Conservation (phyloP, 2,329 filamentous ascomycete genomes). For the Aspergillus amoenus region DNA sequence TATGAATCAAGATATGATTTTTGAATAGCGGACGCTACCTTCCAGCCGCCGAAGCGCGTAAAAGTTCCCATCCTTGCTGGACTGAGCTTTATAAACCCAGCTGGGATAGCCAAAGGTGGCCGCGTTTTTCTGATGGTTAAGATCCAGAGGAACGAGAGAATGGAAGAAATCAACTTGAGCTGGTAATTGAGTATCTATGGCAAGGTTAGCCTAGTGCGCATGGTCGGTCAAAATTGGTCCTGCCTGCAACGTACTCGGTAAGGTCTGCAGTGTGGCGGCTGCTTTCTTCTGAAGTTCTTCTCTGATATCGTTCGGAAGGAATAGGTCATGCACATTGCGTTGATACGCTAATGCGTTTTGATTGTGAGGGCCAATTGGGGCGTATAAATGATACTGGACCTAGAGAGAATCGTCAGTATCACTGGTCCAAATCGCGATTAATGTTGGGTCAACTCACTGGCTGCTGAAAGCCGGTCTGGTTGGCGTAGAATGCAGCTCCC, state of each 20-base stretch:
- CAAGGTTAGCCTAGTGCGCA: neutral
- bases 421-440: too few species aligned
- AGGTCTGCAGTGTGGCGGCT: constrained; percentile 79
- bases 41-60: constrained; percentile 86
- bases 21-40: constrained; percentile 46
- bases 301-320: constrained; percentile 80
- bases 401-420: constrained; percentile 28
- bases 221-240: neutral
- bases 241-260: constrained; percentile 63
- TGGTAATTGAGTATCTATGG: constrained; percentile 66
- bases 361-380: constrained; percentile 77
- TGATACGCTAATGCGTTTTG: constrained; percentile 84
- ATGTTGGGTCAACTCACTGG: constrained; percentile 52
- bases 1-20: neutral
- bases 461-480: constrained; percentile 59
- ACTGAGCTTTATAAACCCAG: constrained; percentile 94
- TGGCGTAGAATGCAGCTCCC: constrained; percentile 65
- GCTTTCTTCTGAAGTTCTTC: constrained; percentile 88
- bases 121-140: constrained; percentile 73
- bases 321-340: constrained; percentile 83
- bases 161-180: constrained; percentile 82
- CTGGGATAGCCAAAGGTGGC: constrained; percentile 82
- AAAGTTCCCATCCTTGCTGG: constrained; percentile 81
- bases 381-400: constrained; percentile 91
- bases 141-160: constrained; percentile 86